Evolutionary conservation across 805 yeast genomes (phyloP).

Genomic region (Yarrowia bubula): DNA sequence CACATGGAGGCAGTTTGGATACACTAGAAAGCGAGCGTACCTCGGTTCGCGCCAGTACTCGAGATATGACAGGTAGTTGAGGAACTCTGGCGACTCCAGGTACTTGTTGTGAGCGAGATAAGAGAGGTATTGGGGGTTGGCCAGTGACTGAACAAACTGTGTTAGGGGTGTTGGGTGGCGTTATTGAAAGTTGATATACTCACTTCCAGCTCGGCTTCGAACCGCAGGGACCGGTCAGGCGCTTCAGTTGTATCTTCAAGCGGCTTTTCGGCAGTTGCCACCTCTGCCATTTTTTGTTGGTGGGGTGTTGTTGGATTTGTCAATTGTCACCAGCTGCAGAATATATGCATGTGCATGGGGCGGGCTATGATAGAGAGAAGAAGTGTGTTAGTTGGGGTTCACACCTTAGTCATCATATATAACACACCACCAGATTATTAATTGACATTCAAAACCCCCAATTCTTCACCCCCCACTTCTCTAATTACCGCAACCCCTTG

Average conservation of each 20-base stretch:
- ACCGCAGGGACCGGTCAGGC: slow-evolving; percentile 56
- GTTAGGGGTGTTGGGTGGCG: background rate
- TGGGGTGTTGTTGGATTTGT: slow-evolving; percentile 6
- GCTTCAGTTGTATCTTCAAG: background rate
- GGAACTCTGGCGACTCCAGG: slow-evolving; percentile 66
- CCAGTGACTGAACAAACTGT: slow-evolving; percentile 83
- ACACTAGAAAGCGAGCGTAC: slow-evolving; percentile 66
- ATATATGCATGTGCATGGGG: slow-evolving; percentile 18
- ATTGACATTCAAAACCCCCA: background rate
- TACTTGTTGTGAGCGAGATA: slow-evolving; percentile 82
- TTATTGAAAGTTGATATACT: slow-evolving; percentile 34
- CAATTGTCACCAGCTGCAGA: background rate
- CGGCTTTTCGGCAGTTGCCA: slow-evolving; percentile 10
- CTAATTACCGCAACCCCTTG: slow-evolving; percentile 1
- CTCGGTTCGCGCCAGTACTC: slow-evolving; percentile 82
- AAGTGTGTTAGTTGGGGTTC: too few species aligned
- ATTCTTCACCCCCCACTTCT: too few species aligned
- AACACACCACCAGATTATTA: too few species aligned
- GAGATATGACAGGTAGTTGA: slow-evolving; percentile 73
- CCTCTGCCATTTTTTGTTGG: slow-evolving; percentile 14
- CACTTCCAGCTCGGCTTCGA: slow-evolving; percentile 84
- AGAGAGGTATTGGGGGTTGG: slow-evolving; percentile 83
- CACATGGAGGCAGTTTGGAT: slow-evolving; percentile 85
- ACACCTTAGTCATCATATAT: too few species aligned
- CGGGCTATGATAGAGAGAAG: background rate